Evolutionary conservation across 371 early-diverging fungal genomes (phyloP).

Genomic region (Mortierella sp.): DNA sequence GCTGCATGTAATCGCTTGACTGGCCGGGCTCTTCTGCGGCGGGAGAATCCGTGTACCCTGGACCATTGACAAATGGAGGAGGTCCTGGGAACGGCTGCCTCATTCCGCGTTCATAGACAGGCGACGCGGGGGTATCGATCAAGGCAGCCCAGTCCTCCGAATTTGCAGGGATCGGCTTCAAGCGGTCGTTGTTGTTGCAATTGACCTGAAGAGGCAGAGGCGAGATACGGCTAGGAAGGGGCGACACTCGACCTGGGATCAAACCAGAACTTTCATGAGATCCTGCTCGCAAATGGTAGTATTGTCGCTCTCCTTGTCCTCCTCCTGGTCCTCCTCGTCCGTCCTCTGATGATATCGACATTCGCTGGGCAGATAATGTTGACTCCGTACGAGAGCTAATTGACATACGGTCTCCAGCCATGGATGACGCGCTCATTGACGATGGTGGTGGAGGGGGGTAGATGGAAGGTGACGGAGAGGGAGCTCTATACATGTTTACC

Average conservation of each 20-base stretch:
- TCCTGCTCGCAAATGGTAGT: constrained; percentile 26
- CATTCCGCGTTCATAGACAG: constrained; percentile 4
- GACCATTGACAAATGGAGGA: constrained; percentile 10
- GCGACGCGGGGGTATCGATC: constrained; percentile 37
- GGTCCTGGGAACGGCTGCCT: constrained; percentile 13
- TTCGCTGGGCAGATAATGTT: not conserved
- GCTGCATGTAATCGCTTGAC: constrained; percentile 44
- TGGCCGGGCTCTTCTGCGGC: constrained; percentile 32
- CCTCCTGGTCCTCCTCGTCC: constrained; percentile 18
- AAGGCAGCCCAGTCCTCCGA: constrained; percentile 53
- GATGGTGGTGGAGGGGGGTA: not conserved
- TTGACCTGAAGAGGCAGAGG: constrained; percentile 17
- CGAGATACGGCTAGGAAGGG: constrained; percentile 20
- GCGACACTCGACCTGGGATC: constrained; percentile 21
- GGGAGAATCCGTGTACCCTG: constrained; percentile 39
- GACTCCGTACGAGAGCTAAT: not conserved
- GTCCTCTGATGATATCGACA: constrained; percentile 25
- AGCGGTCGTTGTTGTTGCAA: constrained; percentile 9
- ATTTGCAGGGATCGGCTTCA: constrained; percentile 29
- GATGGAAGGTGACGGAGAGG: constrained; percentile 12
- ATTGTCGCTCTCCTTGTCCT: constrained; percentile 10
- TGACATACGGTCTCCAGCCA: not conserved
- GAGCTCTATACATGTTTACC: not conserved
- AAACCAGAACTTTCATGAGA: constrained; percentile 7
- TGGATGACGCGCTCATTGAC: not conserved